Conservation (phyloP, 2,329 filamentous ascomycete genomes). For the Ploettnerulaceae sp. region DNA sequence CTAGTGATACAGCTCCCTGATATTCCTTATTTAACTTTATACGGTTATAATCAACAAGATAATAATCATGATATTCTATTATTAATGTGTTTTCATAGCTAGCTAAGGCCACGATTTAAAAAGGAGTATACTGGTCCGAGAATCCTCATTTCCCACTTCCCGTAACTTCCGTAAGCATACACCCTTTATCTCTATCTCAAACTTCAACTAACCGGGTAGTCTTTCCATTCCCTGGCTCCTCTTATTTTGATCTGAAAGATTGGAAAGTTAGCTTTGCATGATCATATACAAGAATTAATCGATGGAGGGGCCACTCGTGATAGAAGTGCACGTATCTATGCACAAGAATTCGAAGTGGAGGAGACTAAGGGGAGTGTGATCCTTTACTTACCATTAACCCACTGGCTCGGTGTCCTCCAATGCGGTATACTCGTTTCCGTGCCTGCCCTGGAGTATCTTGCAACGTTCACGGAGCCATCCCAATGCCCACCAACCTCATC, state of each 20-base stretch:
- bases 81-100: no score
- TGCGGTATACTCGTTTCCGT: constrained; percentile 1
- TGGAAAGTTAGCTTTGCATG: no score
- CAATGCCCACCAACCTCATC: constrained; percentile 2
- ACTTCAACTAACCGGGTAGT: constrained; percentile 1
- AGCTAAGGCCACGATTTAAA: not conserved
- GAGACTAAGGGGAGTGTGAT: no score
- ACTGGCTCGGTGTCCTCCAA: constrained; percentile 1
- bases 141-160: not conserved
- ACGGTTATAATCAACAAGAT: no score
- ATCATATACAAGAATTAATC: no score
- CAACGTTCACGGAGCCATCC: constrained; percentile 1
- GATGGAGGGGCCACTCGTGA: no score
- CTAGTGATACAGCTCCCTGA: no score
- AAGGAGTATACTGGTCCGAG: constrained; percentile 4
- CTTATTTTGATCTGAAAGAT: constrained; percentile 4
- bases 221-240: not conserved
- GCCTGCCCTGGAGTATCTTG: not conserved
- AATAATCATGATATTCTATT: no score
- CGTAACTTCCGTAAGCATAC: not conserved
- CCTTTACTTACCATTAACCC: not conserved
- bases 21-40: no score
- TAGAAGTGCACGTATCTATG: no score
- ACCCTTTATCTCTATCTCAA: not conserved
- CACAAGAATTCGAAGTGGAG: no score